Evolutionary conservation across 768 basidiomycete species (phyloP).

Genomic region (Suillus sp.): DNA sequence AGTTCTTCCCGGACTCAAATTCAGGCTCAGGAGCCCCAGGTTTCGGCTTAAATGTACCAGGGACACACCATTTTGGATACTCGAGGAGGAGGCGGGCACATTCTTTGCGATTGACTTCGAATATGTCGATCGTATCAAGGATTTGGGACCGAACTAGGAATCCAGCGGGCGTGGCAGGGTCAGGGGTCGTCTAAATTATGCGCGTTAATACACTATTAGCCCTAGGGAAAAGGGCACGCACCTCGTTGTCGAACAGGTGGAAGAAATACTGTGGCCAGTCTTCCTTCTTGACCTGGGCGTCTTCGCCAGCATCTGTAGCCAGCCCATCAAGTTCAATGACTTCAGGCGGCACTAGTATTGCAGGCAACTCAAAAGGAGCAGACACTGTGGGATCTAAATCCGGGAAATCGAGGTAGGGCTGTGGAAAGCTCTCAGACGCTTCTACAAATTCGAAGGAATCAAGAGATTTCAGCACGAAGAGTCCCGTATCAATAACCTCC

Average conservation of each 20-base stretch:
- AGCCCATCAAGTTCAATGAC: constrained; percentile 78
- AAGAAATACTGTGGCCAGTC: constrained; percentile 80
- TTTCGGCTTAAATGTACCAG: constrained; percentile 83
- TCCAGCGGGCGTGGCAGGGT: constrained; percentile 71
- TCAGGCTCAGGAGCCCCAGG: constrained; percentile 59
- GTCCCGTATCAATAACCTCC: constrained; percentile 76
- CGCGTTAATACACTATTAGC: neutral
- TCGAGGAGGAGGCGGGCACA: constrained; percentile 85
- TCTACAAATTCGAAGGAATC: constrained; percentile 62
- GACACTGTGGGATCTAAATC: constrained; percentile 42
- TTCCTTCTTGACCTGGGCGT: constrained; percentile 74
- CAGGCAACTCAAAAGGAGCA: constrained; percentile 67
- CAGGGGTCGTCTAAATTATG: constrained; percentile 65
- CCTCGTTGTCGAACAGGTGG: constrained; percentile 63
- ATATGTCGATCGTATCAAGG: constrained; percentile 81
- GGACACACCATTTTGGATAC: constrained; percentile 79
- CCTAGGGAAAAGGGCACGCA: constrained; percentile 26
- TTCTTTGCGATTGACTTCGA: constrained; percentile 96
- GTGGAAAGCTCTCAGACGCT: constrained; percentile 56
- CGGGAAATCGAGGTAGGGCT: constrained; percentile 60
- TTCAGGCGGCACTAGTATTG: constrained; percentile 86
- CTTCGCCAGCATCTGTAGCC: constrained; percentile 67
- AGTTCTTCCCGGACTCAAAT: constrained; percentile 64
- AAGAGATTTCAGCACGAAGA: constrained; percentile 63
- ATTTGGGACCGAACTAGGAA: constrained; percentile 78